These are phyloP conservation scores for Meredithiella fracta DNA, from an alignment of 2,329 filamentous ascomycete genomes.

Conservation along the genomic window DNA sequence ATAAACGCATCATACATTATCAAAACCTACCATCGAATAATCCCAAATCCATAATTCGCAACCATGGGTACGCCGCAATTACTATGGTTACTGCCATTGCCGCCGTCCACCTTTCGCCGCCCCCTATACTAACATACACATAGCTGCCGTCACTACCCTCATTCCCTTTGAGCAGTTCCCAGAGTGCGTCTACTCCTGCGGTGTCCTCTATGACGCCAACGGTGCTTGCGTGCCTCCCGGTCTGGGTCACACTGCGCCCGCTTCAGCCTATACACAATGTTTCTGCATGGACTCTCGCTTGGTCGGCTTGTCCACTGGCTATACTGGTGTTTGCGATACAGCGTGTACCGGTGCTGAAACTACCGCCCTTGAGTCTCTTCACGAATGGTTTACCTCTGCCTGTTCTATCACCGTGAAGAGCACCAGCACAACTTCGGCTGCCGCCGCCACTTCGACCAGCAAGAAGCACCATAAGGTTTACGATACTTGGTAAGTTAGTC, in stretches of 20 bases:
- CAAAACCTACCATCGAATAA: background rate
- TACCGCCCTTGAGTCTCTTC: constrained; percentile 36
- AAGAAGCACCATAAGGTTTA: constrained; percentile 5
- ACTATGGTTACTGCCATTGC: no score
- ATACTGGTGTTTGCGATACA: constrained; percentile 44
- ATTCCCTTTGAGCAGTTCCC: constrained; percentile 44
- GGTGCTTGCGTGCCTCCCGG: constrained; percentile 48
- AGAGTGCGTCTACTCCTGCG: constrained; percentile 42
- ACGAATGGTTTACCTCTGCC: constrained; percentile 52
- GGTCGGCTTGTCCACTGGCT: constrained; percentile 37
- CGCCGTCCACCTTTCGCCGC: background rate
- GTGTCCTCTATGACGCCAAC: constrained; percentile 51
- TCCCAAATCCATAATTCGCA: background rate
- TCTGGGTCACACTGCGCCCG: constrained; percentile 22
- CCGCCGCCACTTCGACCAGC: background rate
- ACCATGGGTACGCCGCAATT: constrained; percentile 6
- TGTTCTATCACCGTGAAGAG: constrained; percentile 31
- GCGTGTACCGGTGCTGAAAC: constrained; percentile 31
- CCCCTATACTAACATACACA: background rate
- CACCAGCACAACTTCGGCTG: constrained; percentile 15
- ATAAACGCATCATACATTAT: background rate
- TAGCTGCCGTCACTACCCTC: constrained; percentile 29
- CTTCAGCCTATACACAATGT: constrained; percentile 46
- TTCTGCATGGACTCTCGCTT: constrained; percentile 55
- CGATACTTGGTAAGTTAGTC: constrained; percentile 7